Base-by-base conservation (phyloP, 2,329 filamentous ascomycete genomes). In the Hymenoscyphus fraxineus region DNA sequence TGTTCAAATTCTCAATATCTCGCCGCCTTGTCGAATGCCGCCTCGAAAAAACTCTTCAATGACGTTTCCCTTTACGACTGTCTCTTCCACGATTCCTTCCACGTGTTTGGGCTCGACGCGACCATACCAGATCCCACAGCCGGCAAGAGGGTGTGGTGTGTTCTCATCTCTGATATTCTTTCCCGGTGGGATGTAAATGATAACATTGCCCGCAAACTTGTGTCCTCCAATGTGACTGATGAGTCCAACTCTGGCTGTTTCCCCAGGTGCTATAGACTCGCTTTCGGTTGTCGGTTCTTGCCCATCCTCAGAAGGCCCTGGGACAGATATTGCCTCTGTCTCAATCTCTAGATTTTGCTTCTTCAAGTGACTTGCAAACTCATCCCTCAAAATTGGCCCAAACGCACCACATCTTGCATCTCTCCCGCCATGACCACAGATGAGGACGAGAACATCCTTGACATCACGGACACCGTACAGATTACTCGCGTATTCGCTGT, bases 141-240 rank as follows among this genome's bases (percentile, higher is more conserved):
- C 90, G 0, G 84, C 85, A 60, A 93, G 76, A 4, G 85, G 81
- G 73, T 91, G 86, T 10, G 70, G 67, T 66, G 77, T 68, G 4
- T 80, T 3, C 27, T 27, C 82, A 3, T 76, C 78, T 38, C 64
- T 70, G 2, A 74, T 76, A 66, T 74, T 79, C 67, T 80, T 65
- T 0, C 72, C 73, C 0, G 87, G 88, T 4, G 92, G 91, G 5
- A 95, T 75, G 72, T 95, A 95, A 1, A 95, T 77, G 58, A 95
- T 92, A 41, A 94, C 85, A 75, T 96, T 96, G 1, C 92, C 92
- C 0, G 92, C 92, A 74, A 89, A 94, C 75, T 93, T 93, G 77
- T 96, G 92, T 0, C 92, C 92, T 0, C 91, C 91, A 61, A 96
- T 88, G 72, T 96, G 92, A 66, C 88, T 92, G 63, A 93, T 90